Percentiles rank a stretch among this genome's conserved stretches.
phyloP scores from a whole-genome alignment of 495 filamentous ascomycete species.

The Tuber umbilicatum region DNA sequence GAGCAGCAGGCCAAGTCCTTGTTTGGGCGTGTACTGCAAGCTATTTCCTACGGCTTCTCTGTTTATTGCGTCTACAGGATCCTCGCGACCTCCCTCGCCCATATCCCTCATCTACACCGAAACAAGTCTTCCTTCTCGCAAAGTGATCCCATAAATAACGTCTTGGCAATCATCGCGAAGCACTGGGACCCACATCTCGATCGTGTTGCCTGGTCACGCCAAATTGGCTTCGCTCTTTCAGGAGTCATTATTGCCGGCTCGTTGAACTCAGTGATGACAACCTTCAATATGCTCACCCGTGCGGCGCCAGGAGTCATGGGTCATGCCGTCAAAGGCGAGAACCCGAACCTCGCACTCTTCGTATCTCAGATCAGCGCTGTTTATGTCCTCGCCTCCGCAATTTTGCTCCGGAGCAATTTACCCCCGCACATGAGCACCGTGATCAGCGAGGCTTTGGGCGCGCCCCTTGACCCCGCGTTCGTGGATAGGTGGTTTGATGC shows the following conservation, averaged over 20 bases:
- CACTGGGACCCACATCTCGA: constrained; percentile 68
- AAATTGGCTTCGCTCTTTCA: constrained; percentile 70
- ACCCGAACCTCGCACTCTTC: constrained; percentile 64
- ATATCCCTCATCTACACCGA: constrained; percentile 46
- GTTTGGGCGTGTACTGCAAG: constrained; percentile 53
- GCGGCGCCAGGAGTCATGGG: constrained; percentile 60
- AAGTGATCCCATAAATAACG: constrained; percentile 69
- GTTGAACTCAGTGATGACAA: constrained; percentile 68
- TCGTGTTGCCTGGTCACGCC: constrained; percentile 64
- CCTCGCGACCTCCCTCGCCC: constrained; percentile 59
- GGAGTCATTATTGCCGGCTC: constrained; percentile 70
- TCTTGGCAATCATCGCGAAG: constrained; percentile 64
- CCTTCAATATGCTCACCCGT: constrained; percentile 64
- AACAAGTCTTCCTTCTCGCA: constrained; percentile 55
- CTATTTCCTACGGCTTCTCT: constrained; percentile 58
- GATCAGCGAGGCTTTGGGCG: constrained; percentile 64
- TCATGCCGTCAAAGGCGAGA: constrained; percentile 48
- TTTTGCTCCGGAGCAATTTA: constrained; percentile 66
- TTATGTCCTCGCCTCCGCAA: constrained; percentile 68
- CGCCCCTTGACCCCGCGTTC: constrained; percentile 59
- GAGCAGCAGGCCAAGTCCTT: constrained; percentile 58
- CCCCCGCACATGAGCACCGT: constrained; percentile 63
- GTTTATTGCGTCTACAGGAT: constrained; percentile 72
- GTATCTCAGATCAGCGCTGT: constrained; percentile 69
- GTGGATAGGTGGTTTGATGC: constrained; percentile 84